These are phyloP conservation scores for Parastagonospora nodorum DNA, from an alignment of 2,329 filamentous ascomycete genomes.

Conservation along the genomic window DNA sequence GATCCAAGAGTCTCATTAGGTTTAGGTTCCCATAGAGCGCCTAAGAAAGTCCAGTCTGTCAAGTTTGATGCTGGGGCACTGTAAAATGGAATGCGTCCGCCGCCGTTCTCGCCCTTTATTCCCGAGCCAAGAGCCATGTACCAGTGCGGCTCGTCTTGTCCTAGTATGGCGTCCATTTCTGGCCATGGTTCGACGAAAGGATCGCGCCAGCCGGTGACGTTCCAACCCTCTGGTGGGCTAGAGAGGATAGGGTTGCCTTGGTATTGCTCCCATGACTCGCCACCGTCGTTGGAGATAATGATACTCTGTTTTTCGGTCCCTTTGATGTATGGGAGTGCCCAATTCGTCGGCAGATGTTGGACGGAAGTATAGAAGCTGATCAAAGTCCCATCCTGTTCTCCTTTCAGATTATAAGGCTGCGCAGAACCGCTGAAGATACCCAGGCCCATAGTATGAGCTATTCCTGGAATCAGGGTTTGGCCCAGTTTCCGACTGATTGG, in stretches of 20 bases:
- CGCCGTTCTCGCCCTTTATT: constrained; percentile 53
- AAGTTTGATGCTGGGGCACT: constrained; percentile 51
- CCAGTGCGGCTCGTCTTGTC: constrained; percentile 50
- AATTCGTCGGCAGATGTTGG: constrained; percentile 52
- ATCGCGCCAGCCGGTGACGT: constrained; percentile 47
- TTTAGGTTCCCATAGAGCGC: constrained; percentile 53
- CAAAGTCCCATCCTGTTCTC: constrained; percentile 53
- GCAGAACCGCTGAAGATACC: constrained; percentile 60
- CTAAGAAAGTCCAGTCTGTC: constrained; percentile 55
- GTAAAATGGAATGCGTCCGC: constrained; percentile 54
- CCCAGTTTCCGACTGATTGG: constrained; percentile 47
- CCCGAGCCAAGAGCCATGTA: constrained; percentile 54
- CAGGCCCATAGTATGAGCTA: constrained; percentile 55
- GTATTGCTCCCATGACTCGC: constrained; percentile 54
- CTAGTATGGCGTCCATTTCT: constrained; percentile 51
- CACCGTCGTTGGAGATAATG: constrained; percentile 53
- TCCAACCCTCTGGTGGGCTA: constrained; percentile 51
- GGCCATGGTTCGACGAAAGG: constrained; percentile 45
- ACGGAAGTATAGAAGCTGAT: constrained; percentile 56
- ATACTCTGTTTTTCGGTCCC: constrained; percentile 55
- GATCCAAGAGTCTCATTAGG: constrained; percentile 50
- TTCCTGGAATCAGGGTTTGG: constrained; percentile 36
- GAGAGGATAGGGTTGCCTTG: constrained; percentile 53
- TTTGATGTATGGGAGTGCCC: constrained; percentile 50
- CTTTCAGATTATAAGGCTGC: constrained; percentile 55